These are phyloP conservation scores for Histomonas meleagridis DNA, from an alignment of 208 protist genomes.

Conservation along the genomic window DNA sequence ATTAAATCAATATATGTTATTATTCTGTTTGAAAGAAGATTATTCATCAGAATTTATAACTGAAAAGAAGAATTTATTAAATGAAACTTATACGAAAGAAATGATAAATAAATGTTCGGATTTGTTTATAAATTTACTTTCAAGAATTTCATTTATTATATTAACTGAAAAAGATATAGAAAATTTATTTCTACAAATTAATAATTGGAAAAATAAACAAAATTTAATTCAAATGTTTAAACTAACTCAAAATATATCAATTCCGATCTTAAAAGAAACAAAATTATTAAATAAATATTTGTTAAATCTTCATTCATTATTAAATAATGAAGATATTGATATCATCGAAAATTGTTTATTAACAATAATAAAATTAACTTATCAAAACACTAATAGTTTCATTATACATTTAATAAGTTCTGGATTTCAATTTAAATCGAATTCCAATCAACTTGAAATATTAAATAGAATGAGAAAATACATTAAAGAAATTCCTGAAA, in stretches of 20 bases:
- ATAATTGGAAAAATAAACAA: not conserved
- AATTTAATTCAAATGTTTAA: not conserved
- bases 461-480: no score
- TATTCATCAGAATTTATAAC: not conserved
- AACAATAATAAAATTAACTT: no score
- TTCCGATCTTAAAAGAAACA: not conserved
- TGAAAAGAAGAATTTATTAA: not conserved
- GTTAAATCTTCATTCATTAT: not conserved
- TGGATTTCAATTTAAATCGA: no score
- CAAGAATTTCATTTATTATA: not conserved
- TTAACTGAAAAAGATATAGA: not conserved
- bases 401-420: no score
- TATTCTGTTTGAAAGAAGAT: not conserved
- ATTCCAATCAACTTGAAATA: no score
- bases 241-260: not conserved
- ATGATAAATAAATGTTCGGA: not conserved
- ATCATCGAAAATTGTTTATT: no score
- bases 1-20: not conserved
- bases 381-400: no score
- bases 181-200: not conserved
- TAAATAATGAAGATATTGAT: not conserved
- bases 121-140: not conserved
- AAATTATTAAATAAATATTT: not conserved
- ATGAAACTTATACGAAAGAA: not conserved
- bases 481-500: no score